A percentile compares a stretch with the other conserved stretches of the same genome.
These are phyloP conservation scores for Trichomonascus vanleenenianus DNA, from an alignment of 805 yeast genomes.

Conservation along the genomic window DNA sequence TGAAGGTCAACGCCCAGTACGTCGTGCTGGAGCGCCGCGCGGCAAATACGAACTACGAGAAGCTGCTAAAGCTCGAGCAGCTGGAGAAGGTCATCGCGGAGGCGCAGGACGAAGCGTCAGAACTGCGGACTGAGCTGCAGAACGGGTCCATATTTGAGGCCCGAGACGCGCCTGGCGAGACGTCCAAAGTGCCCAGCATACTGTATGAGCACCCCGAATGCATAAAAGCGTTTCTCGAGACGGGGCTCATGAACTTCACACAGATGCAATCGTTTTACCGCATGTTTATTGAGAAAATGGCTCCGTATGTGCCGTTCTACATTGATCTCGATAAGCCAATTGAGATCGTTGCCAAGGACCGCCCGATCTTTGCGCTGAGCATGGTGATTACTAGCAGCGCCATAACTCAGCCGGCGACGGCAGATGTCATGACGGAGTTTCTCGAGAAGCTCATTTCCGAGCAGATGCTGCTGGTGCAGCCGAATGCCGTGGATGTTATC, in stretches of 20 bases:
- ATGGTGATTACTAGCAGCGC: not conserved
- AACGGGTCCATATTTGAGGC: conserved; percentile 6
- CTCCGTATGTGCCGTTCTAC: not conserved
- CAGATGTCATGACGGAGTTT: conserved; percentile 8
- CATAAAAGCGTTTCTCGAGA: conserved; percentile 5
- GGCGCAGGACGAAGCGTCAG: conserved; percentile 14
- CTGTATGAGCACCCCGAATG: not conserved
- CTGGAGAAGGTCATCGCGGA: conserved; percentile 15
- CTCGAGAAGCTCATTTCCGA: conserved; percentile 13
- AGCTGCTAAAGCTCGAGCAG: conserved; percentile 8
- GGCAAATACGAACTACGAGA: not conserved
- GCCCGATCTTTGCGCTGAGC: not conserved
- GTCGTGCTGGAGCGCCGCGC: not conserved
- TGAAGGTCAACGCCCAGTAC: not conserved
- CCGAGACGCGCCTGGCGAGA: not conserved
- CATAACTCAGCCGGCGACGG: conserved; percentile 1
- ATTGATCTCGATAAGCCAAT: not conserved
- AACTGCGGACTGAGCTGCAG: conserved; percentile 9
- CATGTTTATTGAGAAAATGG: conserved; percentile 2
- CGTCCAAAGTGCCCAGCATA: not conserved
- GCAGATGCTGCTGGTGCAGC: not conserved
- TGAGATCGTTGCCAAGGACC: not conserved
- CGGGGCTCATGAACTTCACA: conserved; percentile 6
- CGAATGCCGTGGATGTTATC: conserved; percentile 6
- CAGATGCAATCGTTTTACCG: conserved; percentile 5